Evolutionary conservation across 2,329 filamentous ascomycete species (phyloP).

Genomic region (Cladobotryum mycophilum): DNA sequence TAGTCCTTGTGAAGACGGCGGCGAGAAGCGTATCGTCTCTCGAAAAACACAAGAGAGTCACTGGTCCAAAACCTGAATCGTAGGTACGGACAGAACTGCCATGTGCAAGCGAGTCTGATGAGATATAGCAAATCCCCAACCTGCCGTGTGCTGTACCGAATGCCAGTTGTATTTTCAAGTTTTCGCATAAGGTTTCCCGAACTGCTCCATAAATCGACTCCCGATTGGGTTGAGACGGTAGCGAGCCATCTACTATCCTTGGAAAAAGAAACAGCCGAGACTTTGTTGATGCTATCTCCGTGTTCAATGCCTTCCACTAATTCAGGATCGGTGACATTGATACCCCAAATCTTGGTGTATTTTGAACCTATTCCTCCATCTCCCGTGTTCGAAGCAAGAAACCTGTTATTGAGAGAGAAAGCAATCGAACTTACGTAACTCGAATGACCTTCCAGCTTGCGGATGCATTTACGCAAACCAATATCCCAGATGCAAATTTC

Average conservation of each 20-base stretch:
- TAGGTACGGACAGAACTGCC: not conserved
- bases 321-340: not conserved
- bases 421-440: too few species aligned
- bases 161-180: not conserved
- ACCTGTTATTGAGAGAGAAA: not conserved
- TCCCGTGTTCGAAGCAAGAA: not conserved
- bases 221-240: not conserved
- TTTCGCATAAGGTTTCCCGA: not conserved
- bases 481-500: not conserved
- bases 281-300: not conserved
- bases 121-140: not conserved
- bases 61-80: not conserved
- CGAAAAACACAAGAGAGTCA: not conserved
- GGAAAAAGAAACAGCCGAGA: not conserved
- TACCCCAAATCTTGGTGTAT: not conserved
- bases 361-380: not conserved
- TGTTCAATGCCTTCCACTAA: too few species aligned
- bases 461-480: not conserved
- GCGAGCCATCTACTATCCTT: not conserved
- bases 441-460: not conserved
- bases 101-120: not conserved
- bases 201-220: not conserved
- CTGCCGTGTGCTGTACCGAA: not conserved
- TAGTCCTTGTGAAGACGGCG: not conserved
- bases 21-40: not conserved